phyloP scores from a whole-genome alignment of 2,329 filamentous ascomycete species.

The Aspergillus fructus region DNA sequence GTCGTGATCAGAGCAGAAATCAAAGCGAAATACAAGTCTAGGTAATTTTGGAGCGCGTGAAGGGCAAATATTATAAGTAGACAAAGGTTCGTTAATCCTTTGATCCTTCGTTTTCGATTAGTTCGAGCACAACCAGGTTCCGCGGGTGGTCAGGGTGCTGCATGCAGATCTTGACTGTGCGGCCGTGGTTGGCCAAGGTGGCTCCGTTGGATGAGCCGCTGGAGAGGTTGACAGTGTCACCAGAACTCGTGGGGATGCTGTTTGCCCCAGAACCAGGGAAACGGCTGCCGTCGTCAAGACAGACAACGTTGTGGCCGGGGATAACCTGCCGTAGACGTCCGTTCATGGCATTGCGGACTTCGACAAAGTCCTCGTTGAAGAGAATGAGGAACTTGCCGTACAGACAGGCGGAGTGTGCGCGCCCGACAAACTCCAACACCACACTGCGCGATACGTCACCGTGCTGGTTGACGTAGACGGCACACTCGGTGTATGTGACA shows the following conservation, averaged over 20 bases:
- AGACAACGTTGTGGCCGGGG: conserved; percentile 82
- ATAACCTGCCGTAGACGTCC: conserved; percentile 92
- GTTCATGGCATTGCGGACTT: conserved; percentile 95
- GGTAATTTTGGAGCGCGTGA: too few relatives aligned
- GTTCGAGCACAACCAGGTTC: conserved; percentile 84
- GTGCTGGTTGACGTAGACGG: conserved; percentile 97
- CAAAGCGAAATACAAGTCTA: not conserved
- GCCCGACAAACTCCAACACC: conserved; percentile 99
- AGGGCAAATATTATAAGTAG: not conserved
- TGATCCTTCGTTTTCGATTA: conserved; percentile 88
- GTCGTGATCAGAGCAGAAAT: not conserved
- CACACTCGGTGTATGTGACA: conserved; percentile 91
- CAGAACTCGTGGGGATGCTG: conserved; percentile 43
- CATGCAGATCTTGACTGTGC: conserved; percentile 92
- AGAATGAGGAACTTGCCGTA: conserved; percentile 89
- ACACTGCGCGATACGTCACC: conserved; percentile 91
- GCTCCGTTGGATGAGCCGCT: conserved; percentile 36
- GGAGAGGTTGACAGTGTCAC: conserved; percentile 25
- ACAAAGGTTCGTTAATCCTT: conserved; percentile 43
- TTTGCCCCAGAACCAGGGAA: conserved; percentile 38
- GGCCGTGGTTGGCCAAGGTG: conserved; percentile 43
- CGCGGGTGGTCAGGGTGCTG: conserved; percentile 84
- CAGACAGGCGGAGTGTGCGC: conserved; percentile 80
- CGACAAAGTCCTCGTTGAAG: conserved; percentile 95
- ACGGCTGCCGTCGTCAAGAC: conserved; percentile 74